Evolutionary conservation across 1,139 yeast genomes (phyloP).

Genomic region (Scheffersomyces segobiensis): DNA sequence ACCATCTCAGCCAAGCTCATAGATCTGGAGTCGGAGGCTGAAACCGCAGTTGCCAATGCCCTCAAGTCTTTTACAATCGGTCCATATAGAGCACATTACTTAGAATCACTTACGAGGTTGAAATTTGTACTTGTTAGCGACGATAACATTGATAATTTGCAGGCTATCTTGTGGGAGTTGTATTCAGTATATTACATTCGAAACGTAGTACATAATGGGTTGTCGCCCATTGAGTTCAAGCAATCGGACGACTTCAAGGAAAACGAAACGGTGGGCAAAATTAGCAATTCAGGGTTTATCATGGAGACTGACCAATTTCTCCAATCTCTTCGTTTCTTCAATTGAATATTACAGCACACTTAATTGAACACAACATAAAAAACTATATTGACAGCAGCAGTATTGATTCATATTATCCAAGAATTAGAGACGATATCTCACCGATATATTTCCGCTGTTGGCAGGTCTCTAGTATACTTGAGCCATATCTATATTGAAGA

Average conservation of each 20-base stretch:
- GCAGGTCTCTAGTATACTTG: constrained; percentile 45
- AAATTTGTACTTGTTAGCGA: constrained; percentile 78
- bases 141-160: constrained; percentile 59
- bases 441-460: constrained; percentile 15
- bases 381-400: too few species aligned
- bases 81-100: constrained; percentile 73
- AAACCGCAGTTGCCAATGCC: constrained; percentile 37
- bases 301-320: constrained; percentile 43
- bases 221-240: constrained; percentile 54
- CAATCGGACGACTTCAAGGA: constrained; percentile 24
- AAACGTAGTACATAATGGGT: constrained; percentile 65
- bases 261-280: constrained; percentile 22
- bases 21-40: constrained; percentile 20
- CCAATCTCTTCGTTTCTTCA: constrained; percentile 19
- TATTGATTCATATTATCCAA: not conserved
- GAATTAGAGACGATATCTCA: not conserved
- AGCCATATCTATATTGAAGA: constrained; percentile 45
- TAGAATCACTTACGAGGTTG: constrained; percentile 77
- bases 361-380: too few species aligned
- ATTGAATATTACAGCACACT: not conserved
- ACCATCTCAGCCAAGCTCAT: constrained; percentile 70
- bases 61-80: constrained; percentile 71
- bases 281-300: constrained; percentile 47
- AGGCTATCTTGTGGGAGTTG: constrained; percentile 61
- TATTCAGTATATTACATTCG: constrained; percentile 69